Evolutionary conservation across 129 eudicot species (phyloP), one percentile per base, ranked within the genome.

Genomic region (Helianthus tuberosus): DNA sequence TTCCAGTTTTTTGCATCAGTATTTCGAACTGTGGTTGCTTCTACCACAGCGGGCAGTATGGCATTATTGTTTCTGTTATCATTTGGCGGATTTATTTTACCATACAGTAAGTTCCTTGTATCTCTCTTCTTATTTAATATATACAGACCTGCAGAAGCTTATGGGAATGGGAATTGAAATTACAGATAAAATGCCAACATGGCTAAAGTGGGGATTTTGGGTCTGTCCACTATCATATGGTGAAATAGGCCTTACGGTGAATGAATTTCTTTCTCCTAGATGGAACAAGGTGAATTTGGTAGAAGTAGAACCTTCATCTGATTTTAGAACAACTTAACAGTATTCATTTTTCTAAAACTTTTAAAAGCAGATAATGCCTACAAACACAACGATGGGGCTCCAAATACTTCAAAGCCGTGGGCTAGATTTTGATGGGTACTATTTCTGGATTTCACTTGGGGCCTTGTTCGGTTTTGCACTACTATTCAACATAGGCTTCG

Each of bases 141-240:
- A 67, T 53, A 52, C 46, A 0, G 27, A 41, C 53, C 64, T 35
- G 15, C 16, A 36, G 17, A 23, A 16, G 57, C 64, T 15, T 76
- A 20, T n/a, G 25, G 58, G 58, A 66, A 20, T n/a, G 25, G 58
- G 58, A 66, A 50, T 65, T 69, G 43, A 54, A 68, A 44, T 39
- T 78, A 66, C 84, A 88, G 93, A 76, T 44, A 62, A 84, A 3
- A 82, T 88, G 87, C 93, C 89, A 62, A 48, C 44, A 62, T 88
- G 89, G 93, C 67, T 88, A 46, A 74, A 75, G 72, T 88, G 93
- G 89, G 89, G 82, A 74, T 88, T 76, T 75, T 88, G 93, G 88
- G 36, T 63, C 57, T 78, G 81, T 36, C 93, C 93, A 15, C 35
- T 88, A 43, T 43, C 89, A 25, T 88, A 88, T 68, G 93, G 86